Conservation (phyloP, 2,329 filamentous ascomycete genomes). For the Anisogramma anomala region DNA sequence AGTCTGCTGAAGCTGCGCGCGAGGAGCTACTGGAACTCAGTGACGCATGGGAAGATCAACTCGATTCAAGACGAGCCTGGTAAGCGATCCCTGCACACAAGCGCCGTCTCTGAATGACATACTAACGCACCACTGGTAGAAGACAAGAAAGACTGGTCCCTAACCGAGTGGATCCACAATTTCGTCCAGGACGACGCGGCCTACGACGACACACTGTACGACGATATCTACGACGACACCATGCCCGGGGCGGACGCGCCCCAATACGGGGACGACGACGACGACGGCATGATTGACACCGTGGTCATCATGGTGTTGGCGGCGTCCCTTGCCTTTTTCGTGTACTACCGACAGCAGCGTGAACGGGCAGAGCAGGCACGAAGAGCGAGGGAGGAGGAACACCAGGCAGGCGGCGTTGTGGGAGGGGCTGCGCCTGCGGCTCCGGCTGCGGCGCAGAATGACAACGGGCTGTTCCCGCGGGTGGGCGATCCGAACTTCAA, state of each 20-base stretch:
- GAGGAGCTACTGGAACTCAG: constrained; percentile 85
- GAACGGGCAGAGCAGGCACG: constrained; percentile 40
- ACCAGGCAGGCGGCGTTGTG: constrained; percentile 10
- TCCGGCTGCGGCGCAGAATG: constrained; percentile 14
- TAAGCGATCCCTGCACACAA: no score
- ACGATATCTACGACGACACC: constrained; percentile 42
- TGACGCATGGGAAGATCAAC: constrained; percentile 84
- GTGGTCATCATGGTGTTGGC: constrained; percentile 71
- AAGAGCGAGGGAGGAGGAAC: constrained; percentile 19
- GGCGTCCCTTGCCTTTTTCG: constrained; percentile 59
- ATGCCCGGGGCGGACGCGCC: constrained; percentile 48
- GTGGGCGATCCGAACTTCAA: constrained; percentile 56
- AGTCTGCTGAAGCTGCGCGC: constrained; percentile 75
- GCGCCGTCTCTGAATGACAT: no score
- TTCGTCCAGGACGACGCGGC: constrained; percentile 64
- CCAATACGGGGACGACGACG: constrained; percentile 40
- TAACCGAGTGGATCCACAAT: constrained; percentile 76
- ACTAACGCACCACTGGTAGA: constrained; percentile 35
- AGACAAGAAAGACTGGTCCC: constrained; percentile 59
- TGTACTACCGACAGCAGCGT: constrained; percentile 69
- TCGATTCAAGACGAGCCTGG: constrained; percentile 82
- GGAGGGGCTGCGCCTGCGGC: constrained; percentile 2
- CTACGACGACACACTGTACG: constrained; percentile 49
- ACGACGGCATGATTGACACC: constrained; percentile 73
- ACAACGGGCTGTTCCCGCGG: constrained; percentile 32